Base-by-base conservation (phyloP, 805 yeast genomes). In the Saccharomycopsis fermentans region DNA sequence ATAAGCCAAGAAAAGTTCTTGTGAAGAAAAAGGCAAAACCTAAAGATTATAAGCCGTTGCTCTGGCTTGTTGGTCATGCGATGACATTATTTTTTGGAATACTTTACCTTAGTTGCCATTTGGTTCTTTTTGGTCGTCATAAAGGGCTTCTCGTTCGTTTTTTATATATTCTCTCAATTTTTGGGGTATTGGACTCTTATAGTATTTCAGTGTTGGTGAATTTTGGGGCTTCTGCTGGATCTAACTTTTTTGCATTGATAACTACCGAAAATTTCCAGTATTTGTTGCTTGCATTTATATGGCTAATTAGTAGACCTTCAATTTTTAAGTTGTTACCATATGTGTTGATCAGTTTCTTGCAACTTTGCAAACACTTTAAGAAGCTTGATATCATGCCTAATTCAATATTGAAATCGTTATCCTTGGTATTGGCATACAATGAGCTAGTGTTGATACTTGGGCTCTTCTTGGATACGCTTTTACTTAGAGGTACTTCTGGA, bases 201-300 rank as follows among this genome's bases (percentile, higher is more conserved):
- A 61, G 76, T 0, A 72, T 83, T 50, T 77, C 88, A 1, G 73
- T 81, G 56, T 65, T 77, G 35, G 84, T 84, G 53, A 81, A 81
- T 63, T 84, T 83, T 72, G 83, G 83, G 35, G 35, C 35, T 26
- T 73, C 81, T 19, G 72, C 75, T 32, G 74, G 78, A 56, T 95
- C 96, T 6, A 76, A 83, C 4, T 77, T 82, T 67, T 78, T 79
- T 58, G 81, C 83, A 4, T 73, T 90, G 67, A 67, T 88, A 57
- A 83, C 90, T 9, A 81, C 89, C 26, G 89, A 82, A 64, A 87
- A 87, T 68, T 86, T 86, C 74, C 96, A 89, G 70, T 81, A 80
- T 66, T 71, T 83, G 57, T 62, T 80, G 2, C 70, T 86, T 58
- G 79, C 83, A 0, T 29, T 68, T 2, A 71, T 81, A 19, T 87